Conservation (phyloP, 78 protist genomes). For the Dictyostelium brefeldianum region DNA sequence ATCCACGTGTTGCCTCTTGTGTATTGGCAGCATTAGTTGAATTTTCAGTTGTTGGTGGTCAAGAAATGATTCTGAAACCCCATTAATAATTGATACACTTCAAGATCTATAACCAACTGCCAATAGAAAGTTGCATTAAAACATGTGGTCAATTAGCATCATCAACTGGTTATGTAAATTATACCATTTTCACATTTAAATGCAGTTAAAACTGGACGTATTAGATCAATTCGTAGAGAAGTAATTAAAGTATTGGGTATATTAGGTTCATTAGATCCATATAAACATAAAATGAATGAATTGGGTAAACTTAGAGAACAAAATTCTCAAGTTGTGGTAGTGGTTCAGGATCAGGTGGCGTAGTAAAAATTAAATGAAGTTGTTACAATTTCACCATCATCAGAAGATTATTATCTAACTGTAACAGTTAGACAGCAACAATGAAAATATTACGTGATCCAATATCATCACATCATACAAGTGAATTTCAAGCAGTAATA, state of each 20-base stretch:
- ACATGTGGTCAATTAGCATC: conserved; percentile 92
- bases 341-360: not conserved
- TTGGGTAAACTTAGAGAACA: conserved; percentile 58
- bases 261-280: conserved; percentile 99
- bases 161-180: conserved; percentile 93
- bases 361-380: conserved; percentile 3
- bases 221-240: conserved; percentile 60
- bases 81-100: conserved; percentile 92
- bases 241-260: conserved; percentile 95
- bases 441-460: conserved; percentile 92
- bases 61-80: conserved; percentile 82
- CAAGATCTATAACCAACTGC: conserved; percentile 88
- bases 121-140: conserved; percentile 87
- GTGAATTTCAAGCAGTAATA: conserved; percentile 87
- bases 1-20: conserved; percentile 77
- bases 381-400: conserved; percentile 72
- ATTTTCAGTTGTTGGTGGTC: conserved; percentile 91
- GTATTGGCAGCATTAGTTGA: conserved; percentile 93
- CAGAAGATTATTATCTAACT: conserved; percentile 93
- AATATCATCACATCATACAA: conserved; percentile 75
- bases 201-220: conserved; percentile 78
- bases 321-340: not conserved
- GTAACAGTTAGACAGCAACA: conserved; percentile 91
- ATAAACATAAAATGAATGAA: conserved; percentile 84
- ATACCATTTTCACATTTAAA: conserved; percentile 84